A percentile compares a stretch with the other conserved stretches of the same genome.
Conservation (phyloP, 108 stramenopile species). For the Skeletonema potamos region DNA sequence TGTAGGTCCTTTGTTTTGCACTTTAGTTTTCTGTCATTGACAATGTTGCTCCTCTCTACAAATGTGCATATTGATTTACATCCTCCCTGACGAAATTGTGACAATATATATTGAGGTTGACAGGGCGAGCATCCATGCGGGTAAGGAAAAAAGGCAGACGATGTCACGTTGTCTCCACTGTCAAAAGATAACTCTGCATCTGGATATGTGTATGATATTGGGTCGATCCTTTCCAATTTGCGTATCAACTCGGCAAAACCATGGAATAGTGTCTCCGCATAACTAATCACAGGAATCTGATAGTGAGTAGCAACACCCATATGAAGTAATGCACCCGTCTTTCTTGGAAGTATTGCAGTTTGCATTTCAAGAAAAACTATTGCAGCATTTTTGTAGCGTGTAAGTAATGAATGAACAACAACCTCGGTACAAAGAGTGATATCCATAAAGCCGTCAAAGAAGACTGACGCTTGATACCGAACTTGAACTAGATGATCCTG, state of each 20-base stretch:
- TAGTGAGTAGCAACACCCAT: constrained; percentile 69
- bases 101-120: constrained; percentile 32
- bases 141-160: constrained; percentile 49
- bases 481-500: constrained; percentile 56
- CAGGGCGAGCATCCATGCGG: constrained; percentile 62
- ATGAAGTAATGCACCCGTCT: constrained; percentile 59
- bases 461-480: constrained; percentile 56
- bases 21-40: constrained; percentile 27
- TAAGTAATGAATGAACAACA: constrained; percentile 50
- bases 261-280: constrained; percentile 60
- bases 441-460: constrained; percentile 63
- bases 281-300: constrained; percentile 67
- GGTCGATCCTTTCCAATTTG: constrained; percentile 35
- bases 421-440: constrained; percentile 59
- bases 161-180: constrained; percentile 9
- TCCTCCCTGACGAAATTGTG: constrained; percentile 47
- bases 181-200: constrained; percentile 11
- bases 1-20: constrained; percentile 34
- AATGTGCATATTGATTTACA: constrained; percentile 52
- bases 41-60: constrained; percentile 31
- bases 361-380: constrained; percentile 63
- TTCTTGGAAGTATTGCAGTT: constrained; percentile 55
- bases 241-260: constrained; percentile 34
- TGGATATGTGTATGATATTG: constrained; percentile 29
- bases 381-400: constrained; percentile 40